Percentiles rank a stretch among this genome's conserved stretches.
Conservation (phyloP, 495 filamentous ascomycete genomes). For the Xylaria longipes region DNA sequence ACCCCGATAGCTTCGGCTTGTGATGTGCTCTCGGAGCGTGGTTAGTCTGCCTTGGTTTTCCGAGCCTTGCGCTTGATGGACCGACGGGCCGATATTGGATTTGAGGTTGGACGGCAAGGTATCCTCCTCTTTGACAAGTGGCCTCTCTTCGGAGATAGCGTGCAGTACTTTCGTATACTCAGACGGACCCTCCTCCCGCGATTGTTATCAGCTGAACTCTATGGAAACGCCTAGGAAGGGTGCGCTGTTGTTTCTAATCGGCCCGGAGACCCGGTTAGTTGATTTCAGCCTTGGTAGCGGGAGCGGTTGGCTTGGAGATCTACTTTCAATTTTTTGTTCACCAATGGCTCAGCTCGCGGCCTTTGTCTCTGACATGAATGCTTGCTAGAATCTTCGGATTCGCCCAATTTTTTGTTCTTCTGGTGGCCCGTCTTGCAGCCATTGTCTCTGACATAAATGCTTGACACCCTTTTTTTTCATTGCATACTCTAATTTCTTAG, state of each 20-base stretch:
- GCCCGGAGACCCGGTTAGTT: slow-evolving; percentile 6
- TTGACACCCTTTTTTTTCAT: slow-evolving; percentile 10
- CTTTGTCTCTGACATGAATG: slow-evolving; percentile 18
- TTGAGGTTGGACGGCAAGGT: slow-evolving; percentile 17
- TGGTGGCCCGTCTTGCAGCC: slow-evolving; percentile 9
- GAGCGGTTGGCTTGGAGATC: slow-evolving; percentile 10
- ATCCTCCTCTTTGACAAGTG: slow-evolving; percentile 4
- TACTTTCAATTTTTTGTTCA: slow-evolving; percentile 2
- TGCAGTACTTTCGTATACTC: slow-evolving; percentile 16
- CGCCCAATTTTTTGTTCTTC: slow-evolving; percentile 3
- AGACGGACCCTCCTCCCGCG: slow-evolving; percentile 17
- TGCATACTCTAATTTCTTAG: not conserved
- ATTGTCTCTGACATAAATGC: slow-evolving; percentile 14
- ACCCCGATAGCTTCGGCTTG: slow-evolving; percentile 12
- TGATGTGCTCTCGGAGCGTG: slow-evolving; percentile 16
- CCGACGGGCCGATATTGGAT: not conserved
- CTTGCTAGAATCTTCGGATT: slow-evolving; percentile 23
- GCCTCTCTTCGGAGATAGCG: slow-evolving; percentile 18
- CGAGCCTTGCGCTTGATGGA: not conserved
- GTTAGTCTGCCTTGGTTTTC: not conserved
- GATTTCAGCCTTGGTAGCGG: slow-evolving; percentile 15
- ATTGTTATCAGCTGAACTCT: not conserved
- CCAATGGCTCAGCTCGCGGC: slow-evolving; percentile 7
- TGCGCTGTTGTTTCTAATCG: slow-evolving; percentile 22
- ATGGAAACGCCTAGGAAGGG: slow-evolving; percentile 28